phyloP scores from a whole-genome alignment of 306 rosid species.

The Acacia crassicarpa region DNA sequence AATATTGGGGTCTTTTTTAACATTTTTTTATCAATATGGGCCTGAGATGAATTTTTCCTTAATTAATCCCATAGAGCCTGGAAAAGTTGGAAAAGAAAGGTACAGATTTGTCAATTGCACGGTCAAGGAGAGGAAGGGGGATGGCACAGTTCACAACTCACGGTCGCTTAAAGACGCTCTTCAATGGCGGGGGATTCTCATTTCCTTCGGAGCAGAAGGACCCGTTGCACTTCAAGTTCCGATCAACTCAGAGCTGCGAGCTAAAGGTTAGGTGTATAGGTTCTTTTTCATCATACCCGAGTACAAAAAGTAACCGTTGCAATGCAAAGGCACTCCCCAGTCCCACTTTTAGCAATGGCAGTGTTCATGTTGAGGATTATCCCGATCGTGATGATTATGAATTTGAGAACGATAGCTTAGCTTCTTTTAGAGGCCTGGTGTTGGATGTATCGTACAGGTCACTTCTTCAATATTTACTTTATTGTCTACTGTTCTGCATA shows the following conservation, averaged over 20 bases:
- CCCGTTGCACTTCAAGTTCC: constrained; percentile 52
- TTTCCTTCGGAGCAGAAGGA: constrained; percentile 59
- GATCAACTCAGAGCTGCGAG: constrained; percentile 48
- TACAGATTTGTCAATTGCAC: constrained; percentile 12
- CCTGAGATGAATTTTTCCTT: no score
- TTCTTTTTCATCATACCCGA: constrained; percentile 38
- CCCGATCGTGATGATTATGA: constrained; percentile 30
- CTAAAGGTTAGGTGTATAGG: constrained; percentile 35
- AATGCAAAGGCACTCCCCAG: constrained; percentile 43
- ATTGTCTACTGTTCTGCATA: not conserved
- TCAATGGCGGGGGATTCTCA: constrained; percentile 58
- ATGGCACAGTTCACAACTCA: constrained; percentile 75
- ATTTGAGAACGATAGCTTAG: constrained; percentile 59
- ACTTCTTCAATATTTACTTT: constrained; percentile 25
- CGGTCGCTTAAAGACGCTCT: constrained; percentile 63
- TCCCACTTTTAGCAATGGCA: constrained; percentile 43
- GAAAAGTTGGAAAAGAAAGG: constrained; percentile 12
- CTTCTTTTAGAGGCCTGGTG: constrained; percentile 90
- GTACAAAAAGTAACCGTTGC: constrained; percentile 40
- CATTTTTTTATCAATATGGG: no score
- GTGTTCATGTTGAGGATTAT: constrained; percentile 34
- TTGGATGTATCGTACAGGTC: constrained; percentile 96
- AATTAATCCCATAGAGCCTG: constrained; percentile 13
- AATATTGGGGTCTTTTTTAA: no score
- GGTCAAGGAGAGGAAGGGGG: not conserved